phyloP scores from a whole-genome alignment of 2,329 filamentous ascomycete genomes.

The Colletotrichum gigasporum region DNA sequence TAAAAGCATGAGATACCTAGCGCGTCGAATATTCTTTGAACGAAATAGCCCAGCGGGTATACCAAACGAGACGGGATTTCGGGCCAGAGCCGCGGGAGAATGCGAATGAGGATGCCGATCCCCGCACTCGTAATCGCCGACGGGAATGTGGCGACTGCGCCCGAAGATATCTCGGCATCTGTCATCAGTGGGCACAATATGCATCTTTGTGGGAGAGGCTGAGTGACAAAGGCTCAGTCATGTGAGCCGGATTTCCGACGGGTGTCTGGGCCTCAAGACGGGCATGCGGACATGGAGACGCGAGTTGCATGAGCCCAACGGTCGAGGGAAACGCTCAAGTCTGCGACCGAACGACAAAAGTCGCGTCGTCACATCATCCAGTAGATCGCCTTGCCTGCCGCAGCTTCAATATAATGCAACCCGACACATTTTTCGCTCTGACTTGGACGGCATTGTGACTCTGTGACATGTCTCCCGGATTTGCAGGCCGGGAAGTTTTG shows the following conservation, averaged over 20 bases:
- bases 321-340: neutral
- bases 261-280: neutral
- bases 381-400: neutral
- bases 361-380: neutral
- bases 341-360: neutral
- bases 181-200: neutral
- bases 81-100: no score
- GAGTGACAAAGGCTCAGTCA: neutral
- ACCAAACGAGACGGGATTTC: neutral
- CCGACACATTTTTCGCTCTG: neutral
- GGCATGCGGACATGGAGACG: neutral
- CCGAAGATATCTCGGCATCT: neutral
- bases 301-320: neutral
- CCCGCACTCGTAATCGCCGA: neutral
- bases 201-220: neutral
- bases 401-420: neutral
- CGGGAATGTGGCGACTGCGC: neutral
- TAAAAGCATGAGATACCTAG: no score
- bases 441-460: neutral
- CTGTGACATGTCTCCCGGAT: neutral
- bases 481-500: neutral
- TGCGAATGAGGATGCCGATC: neutral
- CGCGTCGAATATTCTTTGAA: no score
- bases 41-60: no score
- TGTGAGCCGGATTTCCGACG: neutral